Conservation (phyloP, 441 rosid genomes). For the Pelargonium citronellum region DNA sequence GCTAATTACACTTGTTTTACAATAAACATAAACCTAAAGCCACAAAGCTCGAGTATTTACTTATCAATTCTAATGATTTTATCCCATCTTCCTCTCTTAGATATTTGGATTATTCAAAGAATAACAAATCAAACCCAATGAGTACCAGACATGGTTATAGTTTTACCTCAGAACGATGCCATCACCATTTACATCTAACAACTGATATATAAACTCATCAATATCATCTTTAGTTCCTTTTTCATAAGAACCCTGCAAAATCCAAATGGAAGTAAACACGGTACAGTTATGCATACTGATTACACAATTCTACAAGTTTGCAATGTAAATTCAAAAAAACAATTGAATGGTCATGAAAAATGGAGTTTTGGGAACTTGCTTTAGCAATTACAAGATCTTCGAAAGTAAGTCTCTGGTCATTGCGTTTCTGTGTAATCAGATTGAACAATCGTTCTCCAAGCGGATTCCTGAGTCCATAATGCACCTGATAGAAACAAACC, state of each 20-base stretch:
- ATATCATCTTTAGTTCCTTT: conserved; percentile 78
- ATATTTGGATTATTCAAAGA: neutral
- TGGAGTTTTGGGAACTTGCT: conserved; percentile 30
- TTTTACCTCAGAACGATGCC: conserved; percentile 54
- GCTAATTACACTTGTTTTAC: neutral
- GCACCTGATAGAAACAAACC: conserved; percentile 29
- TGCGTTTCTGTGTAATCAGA: conserved; percentile 54
- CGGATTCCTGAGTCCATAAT: conserved; percentile 53
- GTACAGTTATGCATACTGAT: neutral
- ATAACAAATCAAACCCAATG: neutral
- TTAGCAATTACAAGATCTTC: conserved; percentile 79
- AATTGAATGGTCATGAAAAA: too few relatives aligned
- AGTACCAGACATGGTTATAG: neutral
- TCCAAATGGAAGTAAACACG: conserved; percentile 4
- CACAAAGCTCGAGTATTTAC: neutral
- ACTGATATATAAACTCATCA: conserved; percentile 67
- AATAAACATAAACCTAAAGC: neutral
- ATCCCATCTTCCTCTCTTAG: neutral
- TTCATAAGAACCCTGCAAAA: conserved; percentile 60
- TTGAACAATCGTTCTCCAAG: conserved; percentile 61
- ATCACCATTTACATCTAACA: conserved; percentile 57
- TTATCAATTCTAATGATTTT: neutral
- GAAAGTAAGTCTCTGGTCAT: conserved; percentile 51
- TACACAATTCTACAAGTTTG: too few relatives aligned
- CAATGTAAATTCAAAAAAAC: neutral